Evolutionary conservation across 2,329 filamentous ascomycete genomes (phyloP), one percentile per base, ranked within the genome.

Genomic region (Fusarium globosum): DNA sequence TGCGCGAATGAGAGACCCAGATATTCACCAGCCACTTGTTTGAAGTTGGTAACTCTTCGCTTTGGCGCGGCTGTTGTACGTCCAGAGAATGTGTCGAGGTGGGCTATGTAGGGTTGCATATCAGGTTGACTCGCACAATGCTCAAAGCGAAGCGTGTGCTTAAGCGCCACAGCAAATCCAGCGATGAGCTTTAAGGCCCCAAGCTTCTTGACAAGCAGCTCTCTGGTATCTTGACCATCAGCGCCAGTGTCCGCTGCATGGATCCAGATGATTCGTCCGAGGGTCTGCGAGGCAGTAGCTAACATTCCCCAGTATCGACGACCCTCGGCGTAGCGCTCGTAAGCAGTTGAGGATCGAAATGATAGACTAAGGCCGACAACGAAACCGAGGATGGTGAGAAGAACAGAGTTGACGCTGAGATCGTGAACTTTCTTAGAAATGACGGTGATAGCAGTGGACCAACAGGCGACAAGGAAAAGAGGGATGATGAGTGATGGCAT

Each of bases 121-220:
- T 96, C 94, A 4, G 91, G 88, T 80, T 96, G 95, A 59, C 91
- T 88, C 33, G 91, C 90, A 76, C 93, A 94, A 3, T 94, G 93
- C 81, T 97, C 94, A 80, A 96, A 96, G 33, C 94, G 93, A 36
- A 96, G 89, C 76, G 90, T 92, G 82, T 96, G 94, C 83, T 96
- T 96, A 62, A 96, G 85, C 2, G 94, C 85, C 21, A 93, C 86
- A 28, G 93, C 88, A 78, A 93, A 96, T 2, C 93, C 92, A 33
- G 94, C 88, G 70, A 96, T 87, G 21, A 96, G 86, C 79, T 96
- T 96, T 80, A 96, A 88, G 12, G 90, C 90, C 12, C 90, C 91
- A 84, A 94, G 79, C 81, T 95, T 96, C 60, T 85, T 88, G 10
- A 96, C 84, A 3, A 95, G 77, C 74, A 93, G 90, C 48, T 92